phyloP scores from a whole-genome alignment of 352 stramenopile species.

The Pythium dissimile region DNA sequence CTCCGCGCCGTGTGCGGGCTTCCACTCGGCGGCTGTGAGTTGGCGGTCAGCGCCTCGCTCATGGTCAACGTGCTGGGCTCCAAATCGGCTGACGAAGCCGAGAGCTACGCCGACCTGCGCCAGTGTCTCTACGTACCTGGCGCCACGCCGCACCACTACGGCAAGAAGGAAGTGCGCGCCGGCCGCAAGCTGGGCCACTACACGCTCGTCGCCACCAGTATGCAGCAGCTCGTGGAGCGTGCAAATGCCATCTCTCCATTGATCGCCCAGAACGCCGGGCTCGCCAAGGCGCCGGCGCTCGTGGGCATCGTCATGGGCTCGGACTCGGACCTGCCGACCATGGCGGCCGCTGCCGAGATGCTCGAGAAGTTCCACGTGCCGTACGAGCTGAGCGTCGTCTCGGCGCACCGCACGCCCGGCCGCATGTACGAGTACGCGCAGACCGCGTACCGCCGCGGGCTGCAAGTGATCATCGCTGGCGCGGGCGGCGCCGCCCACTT shows the following conservation, averaged over 20 bases:
- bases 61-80: conserved; percentile 93
- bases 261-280: conserved; percentile 35
- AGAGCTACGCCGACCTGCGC: conserved; percentile 73
- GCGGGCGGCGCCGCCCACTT: conserved; percentile 97
- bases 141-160: conserved; percentile 96
- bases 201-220: conserved; percentile 90
- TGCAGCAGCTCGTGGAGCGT: conserved; percentile 76
- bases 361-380: conserved; percentile 94
- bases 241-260: conserved; percentile 55
- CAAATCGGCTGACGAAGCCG: conserved; percentile 57
- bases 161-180: conserved; percentile 86
- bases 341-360: conserved; percentile 94
- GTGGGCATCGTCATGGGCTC: conserved; percentile 92
- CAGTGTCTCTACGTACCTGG: conserved; percentile 69
- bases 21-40: conserved; percentile 90
- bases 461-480: conserved; percentile 94
- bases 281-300: conserved; percentile 32
- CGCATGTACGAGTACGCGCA: conserved; percentile 96
- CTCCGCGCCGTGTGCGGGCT: conserved; percentile 92
- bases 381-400: conserved; percentile 98
- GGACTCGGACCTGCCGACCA: conserved; percentile 96
- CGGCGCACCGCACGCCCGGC: conserved; percentile 96
- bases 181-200: conserved; percentile 98
- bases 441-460: conserved; percentile 79
- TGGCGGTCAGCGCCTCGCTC: conserved; percentile 87